phyloP scores from a whole-genome alignment of 2,329 filamentous ascomycete genomes.

The Phaeosphaeria sp. region DNA sequence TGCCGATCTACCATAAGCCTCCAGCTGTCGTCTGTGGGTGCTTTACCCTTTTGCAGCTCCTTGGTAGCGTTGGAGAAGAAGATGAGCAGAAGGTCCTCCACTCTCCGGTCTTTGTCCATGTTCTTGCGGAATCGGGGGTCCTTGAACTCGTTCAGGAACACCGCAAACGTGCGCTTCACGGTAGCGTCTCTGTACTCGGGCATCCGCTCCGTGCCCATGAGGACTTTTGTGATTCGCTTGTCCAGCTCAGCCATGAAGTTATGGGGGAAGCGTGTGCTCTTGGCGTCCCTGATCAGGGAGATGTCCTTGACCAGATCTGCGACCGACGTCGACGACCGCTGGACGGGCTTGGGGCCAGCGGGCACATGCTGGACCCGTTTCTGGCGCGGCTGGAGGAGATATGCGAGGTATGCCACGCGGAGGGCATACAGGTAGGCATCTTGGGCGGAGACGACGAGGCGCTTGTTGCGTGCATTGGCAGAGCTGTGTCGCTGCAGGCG shows the following conservation, averaged over 20 bases:
- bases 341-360: constrained; percentile 63
- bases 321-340: constrained; percentile 75
- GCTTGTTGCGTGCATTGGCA: constrained; percentile 46
- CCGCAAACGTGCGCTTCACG: constrained; percentile 92
- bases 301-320: constrained; percentile 92
- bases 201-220: constrained; percentile 81
- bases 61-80: constrained; percentile 96
- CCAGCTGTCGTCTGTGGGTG: constrained; percentile 83
- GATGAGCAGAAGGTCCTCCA: constrained; percentile 91
- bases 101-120: constrained; percentile 91
- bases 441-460: constrained; percentile 59
- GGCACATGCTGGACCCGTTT: constrained; percentile 87
- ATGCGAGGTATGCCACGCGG: constrained; percentile 87
- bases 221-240: constrained; percentile 80
- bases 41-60: constrained; percentile 80
- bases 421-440: constrained; percentile 93
- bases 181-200: constrained; percentile 90
- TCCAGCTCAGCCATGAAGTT: constrained; percentile 74
- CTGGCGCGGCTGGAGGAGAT: constrained; percentile 88
- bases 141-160: constrained; percentile 92
- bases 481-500: constrained; percentile 48
- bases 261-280: constrained; percentile 74
- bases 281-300: constrained; percentile 68
- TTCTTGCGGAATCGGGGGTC: constrained; percentile 86
- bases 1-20: constrained; percentile 93